Evolutionary conservation across 1,139 yeast species (phyloP), one percentile per base, ranked within the genome.

Genomic region (Pichia sp.): DNA sequence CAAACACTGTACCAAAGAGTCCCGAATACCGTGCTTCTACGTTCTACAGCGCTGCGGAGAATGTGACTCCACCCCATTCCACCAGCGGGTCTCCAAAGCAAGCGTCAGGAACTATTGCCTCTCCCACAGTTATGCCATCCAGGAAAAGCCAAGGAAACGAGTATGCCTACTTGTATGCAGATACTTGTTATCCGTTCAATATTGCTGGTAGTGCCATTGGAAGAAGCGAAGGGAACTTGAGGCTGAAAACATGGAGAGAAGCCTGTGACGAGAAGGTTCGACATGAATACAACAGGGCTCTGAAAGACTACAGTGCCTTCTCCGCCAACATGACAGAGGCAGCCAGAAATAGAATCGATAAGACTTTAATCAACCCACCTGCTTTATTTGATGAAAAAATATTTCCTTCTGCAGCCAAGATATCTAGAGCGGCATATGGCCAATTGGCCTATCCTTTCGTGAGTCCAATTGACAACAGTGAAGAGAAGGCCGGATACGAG

Each of bases 161-260:
- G 33, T 61, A 65, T 17, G 61, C 67, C 30, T 65, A 64, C 48
- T 58, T 52, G 30, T 69, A 62, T 58, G 70, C 74, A 55, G 63
- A 73, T 73, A 62, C 84, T 74, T 57, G 78, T 74, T 67, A 76
- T 74, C 61, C 73, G 67, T 56, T 71, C 71, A 51, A 78, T 71
- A n/a, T 72, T 71, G 61, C 60, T n/a, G 59, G 64, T 16, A 59
- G 65, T 12, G 59, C 67, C 5, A 53, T 59, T 6, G 55, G 57
- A 24, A 52, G 57, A 41, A 55, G 53, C 17, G 67, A 63, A 47
- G 60, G 63, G 49, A 64, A 64, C 50, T 60, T 61, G 27, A 61
- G 67, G 49, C 61, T 61, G 16, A 58, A 62, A 27, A 69, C 66
- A 51, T 69, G 73, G 73, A 64, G 71, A 56, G 67, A 64, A 33